Evolutionary conservation across 176 grass and related monocot species (phyloP), one percentile per base, ranked within the genome.

Genomic region (Musa beccarii): DNA sequence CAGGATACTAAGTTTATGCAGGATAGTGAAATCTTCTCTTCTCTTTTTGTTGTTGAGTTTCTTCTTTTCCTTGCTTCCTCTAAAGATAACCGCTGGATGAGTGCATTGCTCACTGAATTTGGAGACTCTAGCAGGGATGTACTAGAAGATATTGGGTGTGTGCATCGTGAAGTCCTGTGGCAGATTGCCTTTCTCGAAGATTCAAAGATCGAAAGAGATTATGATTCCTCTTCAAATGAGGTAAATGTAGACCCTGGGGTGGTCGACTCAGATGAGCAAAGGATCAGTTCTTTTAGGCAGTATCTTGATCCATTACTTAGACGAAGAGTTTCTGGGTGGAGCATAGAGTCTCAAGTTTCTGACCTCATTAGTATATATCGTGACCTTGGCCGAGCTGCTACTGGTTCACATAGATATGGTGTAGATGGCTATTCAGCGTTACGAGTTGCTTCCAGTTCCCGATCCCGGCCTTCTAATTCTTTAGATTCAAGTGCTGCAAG

Each of bases 41-140:
- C 88, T 71, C 83, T 99, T 8, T 99, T 91, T 82, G 81, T 91
- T 83, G 86, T 99, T 81, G 95, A 99, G 75, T 99, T 99, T 79
- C 66, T 99, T 63, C 88, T 99, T 51, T 94, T 99, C 66, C 84
- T 99, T 34, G 95, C 90, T 75, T 88, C 90, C 10, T 87, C 88
- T 15, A 99, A 94, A 90, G 95, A 99, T 76, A 99, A 91, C 59
- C 88, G 95, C 49, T 99, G 90, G 95, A 99, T 99, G 67, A 99
- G 72, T 82, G 86, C 95, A 71, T 83, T 99, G 81, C 79, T 99
- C 49, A 82, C 79, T 54, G 95, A 94, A 84, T 99, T 94, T 91
- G 83, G 88, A 80, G 95, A 99, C 83, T 59, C 83, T 43, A 89
- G 88, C 72, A 89, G 77, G 80, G 95, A 99, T 85, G 91, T 94